phyloP scores from a whole-genome alignment of 2,329 filamentous ascomycete genomes.

The Colletotrichum australisinense region DNA sequence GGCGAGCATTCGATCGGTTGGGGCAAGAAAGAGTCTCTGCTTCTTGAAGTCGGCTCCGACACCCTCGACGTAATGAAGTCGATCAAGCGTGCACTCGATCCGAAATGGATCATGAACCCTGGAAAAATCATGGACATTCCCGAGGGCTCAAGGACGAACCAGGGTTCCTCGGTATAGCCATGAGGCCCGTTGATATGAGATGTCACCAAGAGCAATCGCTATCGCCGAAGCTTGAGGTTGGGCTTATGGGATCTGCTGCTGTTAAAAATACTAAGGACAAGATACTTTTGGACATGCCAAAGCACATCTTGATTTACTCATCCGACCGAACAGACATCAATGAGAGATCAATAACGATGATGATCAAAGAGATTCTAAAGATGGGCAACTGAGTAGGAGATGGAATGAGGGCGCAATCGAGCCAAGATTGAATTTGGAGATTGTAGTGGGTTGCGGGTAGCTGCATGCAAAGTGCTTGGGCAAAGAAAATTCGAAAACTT shows the following conservation, averaged over 20 bases:
- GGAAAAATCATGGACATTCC: constrained; percentile 87
- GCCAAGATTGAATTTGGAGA: not conserved
- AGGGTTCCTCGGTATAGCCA: not conserved
- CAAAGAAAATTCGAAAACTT: not conserved
- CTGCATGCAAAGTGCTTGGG: not conserved
- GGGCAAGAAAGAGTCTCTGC: constrained; percentile 84
- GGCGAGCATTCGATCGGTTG: constrained; percentile 89
- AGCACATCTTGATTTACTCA: too few species aligned
- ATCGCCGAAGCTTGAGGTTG: not conserved
- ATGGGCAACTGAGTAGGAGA: not conserved
- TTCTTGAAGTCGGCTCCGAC: constrained; percentile 82
- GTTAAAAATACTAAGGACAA: too few species aligned
- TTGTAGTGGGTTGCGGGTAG: not conserved
- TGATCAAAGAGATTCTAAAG: too few species aligned
- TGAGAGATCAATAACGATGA: too few species aligned
- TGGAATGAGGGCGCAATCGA: not conserved
- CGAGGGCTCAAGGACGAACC: constrained; percentile 41
- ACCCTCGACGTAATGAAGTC: constrained; percentile 87
- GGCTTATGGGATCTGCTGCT: not conserved
- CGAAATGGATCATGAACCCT: constrained; percentile 89
- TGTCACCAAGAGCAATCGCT: not conserved
- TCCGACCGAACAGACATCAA: too few species aligned
- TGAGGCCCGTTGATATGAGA: not conserved
- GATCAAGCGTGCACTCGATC: constrained; percentile 86
- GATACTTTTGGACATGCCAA: too few species aligned